phyloP scores from a whole-genome alignment of 2,329 filamentous ascomycete species.

The Stemphylium vesicarium region DNA sequence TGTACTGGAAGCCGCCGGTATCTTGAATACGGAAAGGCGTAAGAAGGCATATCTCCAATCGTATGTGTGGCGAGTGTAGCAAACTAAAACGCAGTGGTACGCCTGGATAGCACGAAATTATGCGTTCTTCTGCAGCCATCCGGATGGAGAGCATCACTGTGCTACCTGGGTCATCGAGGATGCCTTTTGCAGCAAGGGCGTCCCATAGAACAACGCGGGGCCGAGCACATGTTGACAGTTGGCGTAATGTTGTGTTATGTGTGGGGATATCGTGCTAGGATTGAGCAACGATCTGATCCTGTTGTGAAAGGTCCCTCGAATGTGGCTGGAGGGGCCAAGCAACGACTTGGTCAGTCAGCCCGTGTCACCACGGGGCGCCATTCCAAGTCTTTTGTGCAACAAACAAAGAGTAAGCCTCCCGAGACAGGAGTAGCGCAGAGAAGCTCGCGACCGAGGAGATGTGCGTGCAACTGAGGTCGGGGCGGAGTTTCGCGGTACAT shows the following conservation, averaged over 20 bases:
- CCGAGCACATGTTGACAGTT: slow-evolving; percentile 31
- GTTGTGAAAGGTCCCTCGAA: slow-evolving; percentile 29
- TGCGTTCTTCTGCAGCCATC: slow-evolving; percentile 12
- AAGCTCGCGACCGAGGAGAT: slow-evolving; percentile 16
- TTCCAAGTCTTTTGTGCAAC: slow-evolving; percentile 17
- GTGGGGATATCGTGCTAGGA: slow-evolving; percentile 32
- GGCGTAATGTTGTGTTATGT: slow-evolving; percentile 34
- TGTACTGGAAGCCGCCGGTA: slow-evolving; percentile 16
- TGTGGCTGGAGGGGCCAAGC: slow-evolving; percentile 15
- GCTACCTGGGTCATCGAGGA: slow-evolving; percentile 7
- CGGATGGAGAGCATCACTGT: slow-evolving; percentile 7
- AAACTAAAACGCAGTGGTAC: slow-evolving; percentile 21
- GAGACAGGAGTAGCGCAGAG: slow-evolving; percentile 20
- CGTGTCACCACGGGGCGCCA: slow-evolving; percentile 16
- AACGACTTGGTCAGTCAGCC: slow-evolving; percentile 10
- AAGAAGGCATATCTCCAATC: neutral
- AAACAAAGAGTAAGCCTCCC: slow-evolving; percentile 11
- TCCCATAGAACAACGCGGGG: slow-evolving; percentile 14
- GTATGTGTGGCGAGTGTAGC: slow-evolving; percentile 15
- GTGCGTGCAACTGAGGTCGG: slow-evolving; percentile 9
- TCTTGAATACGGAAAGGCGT: neutral
- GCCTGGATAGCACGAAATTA: slow-evolving; percentile 1
- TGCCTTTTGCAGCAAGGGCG: slow-evolving; percentile 15
- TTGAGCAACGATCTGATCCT: slow-evolving; percentile 19
- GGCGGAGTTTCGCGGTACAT: slow-evolving; percentile 9